phyloP scores from a whole-genome alignment of 192 early-diverging fungal genomes.

The Entophlyctis luteolus region DNA sequence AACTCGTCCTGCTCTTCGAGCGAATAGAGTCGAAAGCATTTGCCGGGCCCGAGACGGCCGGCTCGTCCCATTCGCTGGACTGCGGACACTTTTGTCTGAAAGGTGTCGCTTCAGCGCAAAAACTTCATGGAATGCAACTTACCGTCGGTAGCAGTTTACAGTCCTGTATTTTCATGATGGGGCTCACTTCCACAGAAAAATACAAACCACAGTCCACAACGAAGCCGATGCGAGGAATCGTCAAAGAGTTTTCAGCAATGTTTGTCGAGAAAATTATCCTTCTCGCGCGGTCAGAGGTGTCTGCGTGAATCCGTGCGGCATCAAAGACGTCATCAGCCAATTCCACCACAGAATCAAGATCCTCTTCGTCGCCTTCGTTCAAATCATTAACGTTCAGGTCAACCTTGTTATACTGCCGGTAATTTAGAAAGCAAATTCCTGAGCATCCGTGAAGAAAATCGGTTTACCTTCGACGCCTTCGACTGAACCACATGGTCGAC shows the following conservation, averaged over 20 bases:
- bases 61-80: constrained; percentile 90
- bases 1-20: constrained; percentile 76
- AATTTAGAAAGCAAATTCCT: not conserved
- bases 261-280: constrained; percentile 95
- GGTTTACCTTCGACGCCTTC: no score
- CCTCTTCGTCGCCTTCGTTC: constrained; percentile 18
- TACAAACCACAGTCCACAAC: constrained; percentile 86
- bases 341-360: constrained; percentile 1
- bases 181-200: constrained; percentile 7
- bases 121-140: not conserved
- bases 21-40: constrained; percentile 81
- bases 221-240: constrained; percentile 87
- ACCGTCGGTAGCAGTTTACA: constrained; percentile 46
- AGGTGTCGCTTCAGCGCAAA: not conserved
- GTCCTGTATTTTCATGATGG: constrained; percentile 73
- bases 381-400: not conserved
- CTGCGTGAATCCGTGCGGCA: not conserved
- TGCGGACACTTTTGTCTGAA: constrained; percentile 76
- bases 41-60: constrained; percentile 84
- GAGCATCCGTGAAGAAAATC: no score
- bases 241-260: constrained; percentile 98
- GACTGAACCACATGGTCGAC: no score
- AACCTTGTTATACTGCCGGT: not conserved
- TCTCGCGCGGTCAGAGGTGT: constrained; percentile 52
- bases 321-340: not conserved